Percentiles rank a stretch among this genome's conserved stretches.
Evolutionary conservation across 331 rosid genomes (phyloP).

Genomic region (Acacia pycnantha): DNA sequence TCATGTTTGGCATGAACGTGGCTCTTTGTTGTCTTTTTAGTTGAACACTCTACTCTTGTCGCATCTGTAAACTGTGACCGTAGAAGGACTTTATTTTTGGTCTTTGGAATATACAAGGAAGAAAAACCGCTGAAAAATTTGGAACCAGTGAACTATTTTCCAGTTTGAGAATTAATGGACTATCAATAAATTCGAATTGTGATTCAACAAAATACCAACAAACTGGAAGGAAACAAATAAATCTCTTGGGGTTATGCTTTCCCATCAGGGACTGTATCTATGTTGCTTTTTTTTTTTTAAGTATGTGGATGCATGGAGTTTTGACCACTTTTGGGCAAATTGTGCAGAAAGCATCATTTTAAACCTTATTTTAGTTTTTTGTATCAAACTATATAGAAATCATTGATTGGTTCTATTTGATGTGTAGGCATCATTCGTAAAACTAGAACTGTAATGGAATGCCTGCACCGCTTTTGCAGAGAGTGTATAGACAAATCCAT

Average conservation of each 20-base stretch:
- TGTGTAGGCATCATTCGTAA: slow-evolving; percentile 64
- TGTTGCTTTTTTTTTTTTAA: neutral
- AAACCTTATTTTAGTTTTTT: neutral
- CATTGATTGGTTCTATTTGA: slow-evolving; percentile 7
- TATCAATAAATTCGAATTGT: neutral
- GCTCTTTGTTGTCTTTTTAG: neutral
- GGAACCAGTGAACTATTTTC: neutral
- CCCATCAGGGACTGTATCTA: neutral
- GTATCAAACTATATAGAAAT: neutral
- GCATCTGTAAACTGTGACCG: neutral
- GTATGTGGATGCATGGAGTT: neutral
- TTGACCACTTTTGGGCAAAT: neutral
- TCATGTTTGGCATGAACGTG: neutral
- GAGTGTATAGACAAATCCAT: slow-evolving; percentile 83
- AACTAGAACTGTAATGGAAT: slow-evolving; percentile 82
- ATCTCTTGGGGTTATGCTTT: neutral
- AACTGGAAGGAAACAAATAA: neutral
- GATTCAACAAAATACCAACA: neutral
- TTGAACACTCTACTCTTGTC: neutral
- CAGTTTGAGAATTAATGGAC: neutral
- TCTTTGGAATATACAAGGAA: neutral
- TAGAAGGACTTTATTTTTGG: neutral
- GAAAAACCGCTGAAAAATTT: neutral
- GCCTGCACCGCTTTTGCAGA: slow-evolving; percentile 81
- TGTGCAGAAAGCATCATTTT: neutral